Evolutionary conservation across 75 land plant species (phyloP).

Genomic region (Sequoia sempervirens): DNA sequence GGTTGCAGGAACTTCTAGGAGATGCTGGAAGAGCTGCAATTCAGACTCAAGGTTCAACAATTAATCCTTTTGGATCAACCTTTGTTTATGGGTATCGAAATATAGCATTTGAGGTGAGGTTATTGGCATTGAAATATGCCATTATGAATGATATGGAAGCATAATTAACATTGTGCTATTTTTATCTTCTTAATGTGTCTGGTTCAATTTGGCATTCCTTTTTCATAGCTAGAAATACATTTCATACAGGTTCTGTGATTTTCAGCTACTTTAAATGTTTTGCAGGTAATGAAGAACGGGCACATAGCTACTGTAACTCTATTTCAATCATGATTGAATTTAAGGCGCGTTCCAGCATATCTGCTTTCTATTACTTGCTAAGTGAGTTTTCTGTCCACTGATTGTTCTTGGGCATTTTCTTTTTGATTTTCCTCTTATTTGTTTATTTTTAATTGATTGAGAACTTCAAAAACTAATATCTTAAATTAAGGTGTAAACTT

Average conservation of each 20-base stretch:
- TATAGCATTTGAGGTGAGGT: constrained; percentile 86
- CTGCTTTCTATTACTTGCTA: not conserved
- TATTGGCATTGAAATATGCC: no score
- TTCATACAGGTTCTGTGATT: not conserved
- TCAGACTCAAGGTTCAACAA: constrained; percentile 88
- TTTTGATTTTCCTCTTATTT: not conserved
- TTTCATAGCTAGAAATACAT: not conserved
- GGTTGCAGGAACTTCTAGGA: constrained; percentile 70
- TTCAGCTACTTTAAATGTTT: not conserved
- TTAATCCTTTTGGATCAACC: constrained; percentile 94
- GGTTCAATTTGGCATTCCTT: not conserved
- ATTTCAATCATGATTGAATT: constrained; percentile 51
- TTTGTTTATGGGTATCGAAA: constrained; percentile 93
- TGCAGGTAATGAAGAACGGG: constrained; percentile 91
- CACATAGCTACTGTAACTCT: constrained; percentile 91
- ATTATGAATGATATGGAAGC: not conserved
- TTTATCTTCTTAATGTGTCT: not conserved
- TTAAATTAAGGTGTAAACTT: not conserved
- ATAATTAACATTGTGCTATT: not conserved
- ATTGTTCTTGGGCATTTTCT: not conserved
- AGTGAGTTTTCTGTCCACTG: not conserved
- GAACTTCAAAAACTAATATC: not conserved
- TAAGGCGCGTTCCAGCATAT: not conserved
- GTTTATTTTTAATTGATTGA: not conserved
- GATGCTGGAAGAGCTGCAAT: constrained; percentile 94